phyloP scores from a whole-genome alignment of 306 rosid species.

The Erythrophleum fordii region DNA sequence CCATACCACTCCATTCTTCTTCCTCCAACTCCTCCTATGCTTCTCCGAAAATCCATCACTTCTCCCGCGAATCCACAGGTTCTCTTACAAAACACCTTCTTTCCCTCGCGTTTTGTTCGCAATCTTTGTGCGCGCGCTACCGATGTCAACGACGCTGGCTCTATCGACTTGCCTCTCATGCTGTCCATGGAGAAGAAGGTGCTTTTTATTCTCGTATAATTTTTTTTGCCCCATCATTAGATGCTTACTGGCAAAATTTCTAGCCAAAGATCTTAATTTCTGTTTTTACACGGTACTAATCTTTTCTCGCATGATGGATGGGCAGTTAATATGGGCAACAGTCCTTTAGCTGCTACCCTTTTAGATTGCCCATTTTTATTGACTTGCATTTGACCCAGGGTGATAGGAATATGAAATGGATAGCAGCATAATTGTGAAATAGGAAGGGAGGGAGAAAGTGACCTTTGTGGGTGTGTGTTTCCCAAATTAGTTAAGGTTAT shows the following conservation, averaged over 20 bases:
- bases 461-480: not conserved
- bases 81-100: not conserved
- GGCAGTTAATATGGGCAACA: not conserved
- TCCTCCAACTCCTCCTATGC: constrained; percentile 7
- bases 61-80: constrained; percentile 12
- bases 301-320: not conserved
- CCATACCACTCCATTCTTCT: constrained; percentile 32
- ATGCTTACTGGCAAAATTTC: not conserved
- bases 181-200: constrained; percentile 82
- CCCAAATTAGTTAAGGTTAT: not conserved
- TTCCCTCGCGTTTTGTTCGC: constrained; percentile 35
- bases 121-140: constrained; percentile 58
- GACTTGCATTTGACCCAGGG: not conserved
- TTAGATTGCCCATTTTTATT: not conserved
- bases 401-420: not conserved
- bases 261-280: not conserved
- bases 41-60: not conserved
- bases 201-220: not conserved
- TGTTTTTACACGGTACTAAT: not conserved
- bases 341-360: not conserved
- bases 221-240: not conserved
- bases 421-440: not conserved
- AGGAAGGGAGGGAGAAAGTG: not conserved
- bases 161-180: constrained; percentile 71
- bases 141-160: constrained; percentile 64